Evolutionary conservation across 306 rosid genomes (phyloP).

Genomic region (Vicia villosa): DNA sequence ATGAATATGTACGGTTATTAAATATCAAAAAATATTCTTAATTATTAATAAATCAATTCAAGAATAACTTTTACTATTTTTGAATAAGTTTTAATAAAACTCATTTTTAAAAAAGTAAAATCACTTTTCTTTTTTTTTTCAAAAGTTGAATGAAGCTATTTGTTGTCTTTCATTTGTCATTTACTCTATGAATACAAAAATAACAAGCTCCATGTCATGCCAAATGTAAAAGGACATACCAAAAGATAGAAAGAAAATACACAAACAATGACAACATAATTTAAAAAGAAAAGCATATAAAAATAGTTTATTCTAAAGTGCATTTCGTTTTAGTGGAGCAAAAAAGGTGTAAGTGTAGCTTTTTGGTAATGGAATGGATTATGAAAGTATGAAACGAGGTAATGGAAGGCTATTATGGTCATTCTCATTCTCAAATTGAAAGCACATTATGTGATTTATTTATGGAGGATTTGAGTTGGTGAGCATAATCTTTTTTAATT

Average conservation of each 20-base stretch:
- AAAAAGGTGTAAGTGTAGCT: neutral
- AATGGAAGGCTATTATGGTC: neutral
- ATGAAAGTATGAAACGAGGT: neutral
- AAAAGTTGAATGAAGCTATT: too few relatives aligned
- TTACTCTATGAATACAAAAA: too few relatives aligned
- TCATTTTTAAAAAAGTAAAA: too few relatives aligned
- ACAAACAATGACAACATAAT: neutral
- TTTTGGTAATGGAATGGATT: neutral
- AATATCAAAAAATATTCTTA: too few relatives aligned
- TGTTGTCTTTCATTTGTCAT: neutral
- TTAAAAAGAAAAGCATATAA: neutral
- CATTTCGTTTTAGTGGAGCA: neutral
- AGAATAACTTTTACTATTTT: too few relatives aligned
- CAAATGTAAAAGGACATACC: neutral
- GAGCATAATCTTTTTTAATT: conserved; percentile 23
- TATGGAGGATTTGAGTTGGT: neutral
- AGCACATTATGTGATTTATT: neutral
- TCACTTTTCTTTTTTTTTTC: too few relatives aligned
- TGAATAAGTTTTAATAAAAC: too few relatives aligned
- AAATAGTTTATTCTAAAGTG: neutral
- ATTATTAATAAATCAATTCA: too few relatives aligned
- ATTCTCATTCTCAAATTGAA: neutral
- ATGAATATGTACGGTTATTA: too few relatives aligned
- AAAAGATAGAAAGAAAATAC: neutral
- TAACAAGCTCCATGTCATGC: neutral